These are phyloP conservation scores for Tympanopsis confertula DNA, from an alignment of 2,329 filamentous ascomycete species.

Conservation along the genomic window DNA sequence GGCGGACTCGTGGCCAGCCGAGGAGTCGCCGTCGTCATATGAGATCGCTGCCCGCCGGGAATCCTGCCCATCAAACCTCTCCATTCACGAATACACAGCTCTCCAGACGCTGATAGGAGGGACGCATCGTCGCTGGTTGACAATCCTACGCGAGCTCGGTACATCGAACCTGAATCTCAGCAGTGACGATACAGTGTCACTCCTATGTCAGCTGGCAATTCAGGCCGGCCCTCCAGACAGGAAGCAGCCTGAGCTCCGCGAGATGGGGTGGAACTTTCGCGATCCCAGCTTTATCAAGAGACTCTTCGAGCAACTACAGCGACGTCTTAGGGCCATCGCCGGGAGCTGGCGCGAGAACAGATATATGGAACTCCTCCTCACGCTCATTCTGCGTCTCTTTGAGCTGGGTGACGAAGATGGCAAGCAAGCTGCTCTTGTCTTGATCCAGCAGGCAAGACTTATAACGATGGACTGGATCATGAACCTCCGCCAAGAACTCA, in stretches of 20 bases:
- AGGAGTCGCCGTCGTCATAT: conserved; percentile 21
- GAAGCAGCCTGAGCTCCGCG: conserved; percentile 15
- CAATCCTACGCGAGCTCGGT: conserved; percentile 34
- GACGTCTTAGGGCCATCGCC: conserved; percentile 20
- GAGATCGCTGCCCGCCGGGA: conserved; percentile 29
- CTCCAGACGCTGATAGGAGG: conserved; percentile 31
- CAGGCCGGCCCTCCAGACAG: conserved; percentile 28
- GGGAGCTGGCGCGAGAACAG: conserved; percentile 35
- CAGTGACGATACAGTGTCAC: conserved; percentile 25
- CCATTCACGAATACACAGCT: conserved; percentile 33
- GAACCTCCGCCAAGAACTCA: conserved; percentile 22
- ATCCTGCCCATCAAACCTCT: conserved; percentile 30
- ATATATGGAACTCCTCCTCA: conserved; percentile 35
- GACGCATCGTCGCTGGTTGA: conserved; percentile 29
- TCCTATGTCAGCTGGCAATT: conserved; percentile 28
- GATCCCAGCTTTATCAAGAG: conserved; percentile 25
- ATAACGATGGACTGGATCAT: conserved; percentile 28
- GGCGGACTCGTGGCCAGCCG: conserved; percentile 7
- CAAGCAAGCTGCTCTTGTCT: conserved; percentile 3
- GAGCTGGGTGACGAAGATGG: conserved; percentile 2
- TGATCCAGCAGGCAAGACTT: conserved; percentile 22
- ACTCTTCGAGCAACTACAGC: conserved; percentile 24
- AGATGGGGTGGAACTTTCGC: conserved; percentile 25
- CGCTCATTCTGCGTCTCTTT: conserved; percentile 23
- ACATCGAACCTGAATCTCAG: conserved; percentile 40